Evolutionary conservation across 1,139 yeast genomes (phyloP).

Genomic region (Saccharomyces hybrid): DNA sequence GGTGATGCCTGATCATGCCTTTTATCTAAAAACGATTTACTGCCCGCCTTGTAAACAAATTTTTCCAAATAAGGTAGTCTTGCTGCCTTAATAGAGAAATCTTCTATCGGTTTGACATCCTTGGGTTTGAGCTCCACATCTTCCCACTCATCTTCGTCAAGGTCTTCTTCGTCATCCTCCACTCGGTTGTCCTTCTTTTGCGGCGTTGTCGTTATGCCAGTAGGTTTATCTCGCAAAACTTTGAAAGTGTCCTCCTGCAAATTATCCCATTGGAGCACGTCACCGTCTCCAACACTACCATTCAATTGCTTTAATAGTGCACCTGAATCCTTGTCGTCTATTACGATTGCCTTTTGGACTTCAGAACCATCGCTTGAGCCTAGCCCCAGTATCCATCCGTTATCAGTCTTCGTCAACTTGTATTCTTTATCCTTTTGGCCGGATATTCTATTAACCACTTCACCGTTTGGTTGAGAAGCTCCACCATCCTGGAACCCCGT

Average conservation of each 20-base stretch:
- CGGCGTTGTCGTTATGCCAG: neutral
- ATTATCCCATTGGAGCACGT: conserved; percentile 5
- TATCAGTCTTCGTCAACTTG: conserved; percentile 64
- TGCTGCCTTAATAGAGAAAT: conserved; percentile 36
- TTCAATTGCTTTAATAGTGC: neutral
- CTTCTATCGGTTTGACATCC: conserved; percentile 18
- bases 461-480: conserved; percentile 33
- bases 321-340: conserved; percentile 33
- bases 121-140: conserved; percentile 42
- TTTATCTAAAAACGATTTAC: conserved; percentile 29
- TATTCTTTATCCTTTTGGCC: conserved; percentile 78
- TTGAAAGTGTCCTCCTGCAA: neutral
- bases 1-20: conserved; percentile 21
- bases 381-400: conserved; percentile 82
- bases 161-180: conserved; percentile 33
- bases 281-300: conserved; percentile 24
- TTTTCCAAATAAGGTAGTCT: conserved; percentile 30
- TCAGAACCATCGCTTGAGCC: conserved; percentile 39
- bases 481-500: conserved; percentile 70
- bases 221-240: neutral
- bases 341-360: conserved; percentile 38
- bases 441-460: conserved; percentile 52
- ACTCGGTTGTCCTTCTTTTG: neutral
- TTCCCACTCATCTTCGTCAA: conserved; percentile 53
- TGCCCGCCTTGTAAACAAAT: conserved; percentile 15